phyloP scores from a whole-genome alignment of 1,139 yeast species.

The Saccharomyces hybrid region DNA sequence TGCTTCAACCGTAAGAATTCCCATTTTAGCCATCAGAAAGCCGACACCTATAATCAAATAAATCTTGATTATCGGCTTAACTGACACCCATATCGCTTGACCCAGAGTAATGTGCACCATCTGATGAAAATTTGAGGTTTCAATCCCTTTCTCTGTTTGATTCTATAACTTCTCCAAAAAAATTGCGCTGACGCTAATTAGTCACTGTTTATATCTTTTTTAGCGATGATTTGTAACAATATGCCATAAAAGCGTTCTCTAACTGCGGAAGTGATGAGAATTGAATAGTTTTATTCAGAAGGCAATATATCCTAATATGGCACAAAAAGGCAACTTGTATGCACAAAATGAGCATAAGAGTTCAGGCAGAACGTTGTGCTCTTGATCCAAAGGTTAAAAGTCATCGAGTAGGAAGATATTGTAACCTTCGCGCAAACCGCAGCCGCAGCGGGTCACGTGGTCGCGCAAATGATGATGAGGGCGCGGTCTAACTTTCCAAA shows the following conservation, averaged over 20 bases:
- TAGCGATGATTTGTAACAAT: not conserved
- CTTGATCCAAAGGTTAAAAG: not conserved
- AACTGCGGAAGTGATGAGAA: not conserved
- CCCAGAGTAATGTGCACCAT: conserved; percentile 40
- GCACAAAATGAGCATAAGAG: not conserved
- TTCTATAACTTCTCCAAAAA: not conserved
- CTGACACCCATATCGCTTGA: conserved; percentile 68
- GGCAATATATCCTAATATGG: not conserved
- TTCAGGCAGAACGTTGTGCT: not conserved
- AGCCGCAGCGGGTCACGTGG: not conserved
- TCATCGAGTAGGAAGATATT: not conserved
- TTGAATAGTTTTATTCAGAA: not conserved
- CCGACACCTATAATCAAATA: conserved; percentile 75
- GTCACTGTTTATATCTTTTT: not conserved
- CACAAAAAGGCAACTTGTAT: not conserved
- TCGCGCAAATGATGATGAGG: not conserved
- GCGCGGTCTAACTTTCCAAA: not conserved
- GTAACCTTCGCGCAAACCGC: not conserved
- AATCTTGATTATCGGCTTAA: conserved; percentile 85
- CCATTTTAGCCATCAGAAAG: conserved; percentile 52
- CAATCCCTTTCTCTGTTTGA: not conserved
- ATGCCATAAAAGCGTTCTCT: not conserved
- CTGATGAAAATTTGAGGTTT: not conserved
- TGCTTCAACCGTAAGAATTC: conserved; percentile 66
- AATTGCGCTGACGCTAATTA: not conserved